A percentile compares a stretch with the other conserved stretches of the same genome.
Evolutionary conservation across 2,329 filamentous ascomycete genomes (phyloP).

Genomic region (Zymoseptoria ardabiliae): DNA sequence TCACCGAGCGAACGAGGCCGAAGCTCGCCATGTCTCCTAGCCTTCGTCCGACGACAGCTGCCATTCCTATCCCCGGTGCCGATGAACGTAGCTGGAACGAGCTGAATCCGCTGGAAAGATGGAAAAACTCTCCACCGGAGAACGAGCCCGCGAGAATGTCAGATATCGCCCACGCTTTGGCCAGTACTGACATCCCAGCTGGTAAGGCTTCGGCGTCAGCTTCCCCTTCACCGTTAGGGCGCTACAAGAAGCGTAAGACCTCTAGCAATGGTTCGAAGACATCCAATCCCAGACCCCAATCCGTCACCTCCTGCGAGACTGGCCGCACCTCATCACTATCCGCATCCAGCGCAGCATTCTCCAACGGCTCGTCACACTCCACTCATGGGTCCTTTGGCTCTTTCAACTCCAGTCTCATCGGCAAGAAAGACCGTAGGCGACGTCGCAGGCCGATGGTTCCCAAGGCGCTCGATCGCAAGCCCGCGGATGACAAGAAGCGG

Average conservation of each 20-base stretch:
- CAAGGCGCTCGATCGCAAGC: constrained; percentile 16
- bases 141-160: constrained; percentile 59
- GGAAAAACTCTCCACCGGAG: constrained; percentile 62
- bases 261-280: constrained; percentile 46
- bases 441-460: constrained; percentile 34
- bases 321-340: constrained; percentile 22
- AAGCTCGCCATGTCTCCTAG: constrained; percentile 51
- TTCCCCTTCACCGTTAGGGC: constrained; percentile 25
- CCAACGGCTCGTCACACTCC: constrained; percentile 50
- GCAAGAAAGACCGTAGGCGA: constrained; percentile 51
- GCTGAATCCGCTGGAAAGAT: constrained; percentile 61
- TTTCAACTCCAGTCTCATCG: constrained; percentile 40
- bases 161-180: constrained; percentile 57
- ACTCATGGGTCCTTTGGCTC: constrained; percentile 49
- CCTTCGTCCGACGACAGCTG: constrained; percentile 52
- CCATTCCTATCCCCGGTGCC: constrained; percentile 65
- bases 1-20: constrained; percentile 43
- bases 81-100: constrained; percentile 33
- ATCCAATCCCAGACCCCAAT: constrained; percentile 43
- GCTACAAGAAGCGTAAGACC: constrained; percentile 34
- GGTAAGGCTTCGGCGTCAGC: constrained; percentile 18
- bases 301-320: constrained; percentile 43
- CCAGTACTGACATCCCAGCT: constrained; percentile 24
- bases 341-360: constrained; percentile 43
- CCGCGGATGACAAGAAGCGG: constrained; percentile 34